phyloP scores from a whole-genome alignment of 345 rosid species.

The Bruguiera parviflora region DNA sequence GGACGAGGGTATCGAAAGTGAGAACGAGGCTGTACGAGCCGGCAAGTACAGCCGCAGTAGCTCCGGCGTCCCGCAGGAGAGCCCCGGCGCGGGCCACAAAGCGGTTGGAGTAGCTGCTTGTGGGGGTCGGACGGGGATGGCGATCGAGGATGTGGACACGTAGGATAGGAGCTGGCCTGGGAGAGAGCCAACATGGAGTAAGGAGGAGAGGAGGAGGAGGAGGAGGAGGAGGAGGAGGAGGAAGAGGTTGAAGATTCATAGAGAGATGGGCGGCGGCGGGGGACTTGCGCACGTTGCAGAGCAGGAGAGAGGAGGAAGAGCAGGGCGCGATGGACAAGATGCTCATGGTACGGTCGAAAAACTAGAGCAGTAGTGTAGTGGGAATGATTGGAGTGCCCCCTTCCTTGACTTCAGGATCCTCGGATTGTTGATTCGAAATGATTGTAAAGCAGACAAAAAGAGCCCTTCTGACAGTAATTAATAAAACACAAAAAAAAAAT shows the following conservation, averaged over 20 bases:
- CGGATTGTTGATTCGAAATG: too few relatives aligned
- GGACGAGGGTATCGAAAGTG: slow-evolving; percentile 61
- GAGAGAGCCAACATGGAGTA: neutral
- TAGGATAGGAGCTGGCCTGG: neutral
- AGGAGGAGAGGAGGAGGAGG: neutral
- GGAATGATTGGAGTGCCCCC: too few relatives aligned
- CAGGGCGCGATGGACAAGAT: neutral
- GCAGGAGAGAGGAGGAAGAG: neutral
- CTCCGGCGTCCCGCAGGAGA: slow-evolving; percentile 58
- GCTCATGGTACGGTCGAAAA: too few relatives aligned
- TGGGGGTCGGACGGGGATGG: neutral
- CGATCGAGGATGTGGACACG: neutral
- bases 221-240: slow-evolving; percentile 6
- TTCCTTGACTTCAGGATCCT: too few relatives aligned
- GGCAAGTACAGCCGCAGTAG: slow-evolving; percentile 60
- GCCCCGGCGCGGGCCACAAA: slow-evolving; percentile 18
- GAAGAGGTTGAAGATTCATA: neutral
- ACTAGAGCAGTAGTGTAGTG: too few relatives aligned
- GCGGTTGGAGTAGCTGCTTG: neutral
- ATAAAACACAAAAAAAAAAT: too few relatives aligned
- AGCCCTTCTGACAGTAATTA: too few relatives aligned
- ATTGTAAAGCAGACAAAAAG: too few relatives aligned
- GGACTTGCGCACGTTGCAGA: neutral
- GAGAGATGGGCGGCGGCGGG: neutral
- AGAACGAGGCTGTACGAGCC: slow-evolving; percentile 73